Base-by-base conservation (phyloP, 2,329 filamentous ascomycete species). In the Spiromastix sp. region DNA sequence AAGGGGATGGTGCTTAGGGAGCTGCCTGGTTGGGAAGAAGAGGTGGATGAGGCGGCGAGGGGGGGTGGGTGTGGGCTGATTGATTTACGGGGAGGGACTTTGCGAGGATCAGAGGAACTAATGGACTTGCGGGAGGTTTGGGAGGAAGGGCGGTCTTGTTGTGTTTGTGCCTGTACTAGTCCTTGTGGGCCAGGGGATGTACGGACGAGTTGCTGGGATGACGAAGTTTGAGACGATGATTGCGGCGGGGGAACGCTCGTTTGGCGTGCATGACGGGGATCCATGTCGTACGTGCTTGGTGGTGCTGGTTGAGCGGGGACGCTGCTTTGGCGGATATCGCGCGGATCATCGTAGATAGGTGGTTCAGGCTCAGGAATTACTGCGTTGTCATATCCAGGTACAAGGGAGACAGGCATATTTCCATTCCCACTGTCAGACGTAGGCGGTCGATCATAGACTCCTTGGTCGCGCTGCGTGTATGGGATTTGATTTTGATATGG, bases 71-170 rank as follows among this genome's bases (percentile, higher is more conserved):
- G 64, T 8, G 74, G 72, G 36, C 72, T 77, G 10, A 79, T 62
- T 1, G 74, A 77, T 49, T 79, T 79, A 11, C 74, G 66, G 5
- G 61, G 61, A 6, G 66, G 61, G 34, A 69, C 60, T 38, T 51
- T 44, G 46, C 64, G 48, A 49, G 56, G 43, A 44, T 55, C 42
- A 44, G 56, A n/a, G n/a, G n/a, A n/a, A n/a, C n/a, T n/a, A n/a
- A n/a, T n/a, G n/a, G n/a, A n/a, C n/a, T n/a, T n/a, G n/a, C n/a
- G 37, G 47, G 52, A 52, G 32, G 48, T 40, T 40, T 9, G 48
- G 38, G 17, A 49, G 35, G 28, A 49, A 45, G 47, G 44, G 16
- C 47, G 45, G n/a, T 54, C 48, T 10, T 49, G n/a, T n/a, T n/a
- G n/a, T n/a, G n/a, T n/a, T n/a, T n/a, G n/a, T n/a, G n/a, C n/a